Evolutionary conservation across 1,284 basidiomycete genomes (phyloP).

Genomic region (Apiotrichum sp.): DNA sequence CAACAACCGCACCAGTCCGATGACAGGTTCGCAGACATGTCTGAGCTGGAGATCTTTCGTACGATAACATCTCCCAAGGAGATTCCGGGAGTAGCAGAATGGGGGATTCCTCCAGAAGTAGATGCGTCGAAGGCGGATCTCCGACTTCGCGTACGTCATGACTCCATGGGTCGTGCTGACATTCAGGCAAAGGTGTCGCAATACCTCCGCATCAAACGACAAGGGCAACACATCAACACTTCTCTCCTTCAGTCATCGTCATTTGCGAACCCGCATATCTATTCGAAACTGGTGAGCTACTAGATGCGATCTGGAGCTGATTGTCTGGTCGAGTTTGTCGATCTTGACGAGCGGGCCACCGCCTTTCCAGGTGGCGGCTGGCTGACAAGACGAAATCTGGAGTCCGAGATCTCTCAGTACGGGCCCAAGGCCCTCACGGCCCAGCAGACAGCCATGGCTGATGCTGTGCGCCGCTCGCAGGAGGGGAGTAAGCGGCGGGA

Average conservation of each 20-base stretch:
- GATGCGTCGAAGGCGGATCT: slow-evolving; percentile 56
- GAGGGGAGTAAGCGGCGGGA: slow-evolving; percentile 53
- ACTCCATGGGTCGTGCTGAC: background rate
- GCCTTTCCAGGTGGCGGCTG: slow-evolving; percentile 60
- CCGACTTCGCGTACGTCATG: slow-evolving; percentile 55
- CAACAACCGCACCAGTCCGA: background rate
- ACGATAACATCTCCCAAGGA: background rate
- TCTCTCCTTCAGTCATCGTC: slow-evolving; percentile 80
- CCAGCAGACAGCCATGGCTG: slow-evolving; percentile 57
- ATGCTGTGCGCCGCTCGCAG: slow-evolving; percentile 54
- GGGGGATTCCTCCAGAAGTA: slow-evolving; percentile 65
- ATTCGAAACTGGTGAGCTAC: slow-evolving; percentile 61
- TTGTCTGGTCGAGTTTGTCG: slow-evolving; percentile 69
- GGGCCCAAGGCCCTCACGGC: slow-evolving; percentile 40
- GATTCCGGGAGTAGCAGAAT: slow-evolving; percentile 59
- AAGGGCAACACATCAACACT: slow-evolving; percentile 82
- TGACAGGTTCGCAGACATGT: slow-evolving; percentile 5
- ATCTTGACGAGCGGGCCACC: slow-evolving; percentile 74
- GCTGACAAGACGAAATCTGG: slow-evolving; percentile 32
- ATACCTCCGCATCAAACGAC: slow-evolving; percentile 67
- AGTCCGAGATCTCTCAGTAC: slow-evolving; percentile 18
- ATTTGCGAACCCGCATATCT: slow-evolving; percentile 91
- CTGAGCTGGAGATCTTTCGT: slow-evolving; percentile 9
- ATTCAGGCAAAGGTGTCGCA: slow-evolving; percentile 67
- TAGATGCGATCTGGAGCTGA: background rate